Evolutionary conservation across 208 protist species (phyloP), one percentile per base, ranked within the genome.

Genomic region (Kentomonas sorsogonicus): DNA sequence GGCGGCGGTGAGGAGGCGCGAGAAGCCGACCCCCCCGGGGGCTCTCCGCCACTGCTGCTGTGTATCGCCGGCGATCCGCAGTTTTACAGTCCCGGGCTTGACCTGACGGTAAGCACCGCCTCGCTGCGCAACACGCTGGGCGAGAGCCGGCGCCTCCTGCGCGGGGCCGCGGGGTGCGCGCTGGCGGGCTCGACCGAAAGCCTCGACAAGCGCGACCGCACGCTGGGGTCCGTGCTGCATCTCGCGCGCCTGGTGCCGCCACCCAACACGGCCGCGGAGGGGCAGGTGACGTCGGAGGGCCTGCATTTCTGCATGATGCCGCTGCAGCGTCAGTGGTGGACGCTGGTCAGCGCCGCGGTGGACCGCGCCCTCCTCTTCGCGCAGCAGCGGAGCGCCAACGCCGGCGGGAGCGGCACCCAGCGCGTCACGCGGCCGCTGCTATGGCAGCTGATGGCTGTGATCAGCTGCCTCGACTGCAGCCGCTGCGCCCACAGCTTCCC

Each of bases 321-420:
- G n/a, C 56, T 84, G 39, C 79, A 81, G 58, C 85, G 88, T 66
- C 85, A 90, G 73, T 93, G 85, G 79, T 93, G 85, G 85, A 72
- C 75, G 51, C 60, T 95, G 46, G 43, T 95, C 31, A 77, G 66
- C 10, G 83, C 77, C 10, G 80, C 78, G 25, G 43, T 95, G 5
- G 83, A 95, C 57, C 85, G 89, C 50, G 75, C 77, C 7, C 45
- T 87, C 13, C 63, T 65, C 1, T 47, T 86, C 5, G 48, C 69
- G 1, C 55, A 69, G 36, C 22, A 2, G 55, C 51, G 47, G 20
- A 53, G 27, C n/a, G 6, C 6, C 2, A 41, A 20, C 41, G 18
- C 11, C 6, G 53, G 25, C 55, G 23, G 62, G 30, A 44, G 20
- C 11, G 48, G 30, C 63, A 57, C 40, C 18, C n/a, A n/a, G n/a